These are phyloP conservation scores for Nicotiana obtusifolia DNA, from an alignment of 257 asterid species.

Conservation along the genomic window DNA sequence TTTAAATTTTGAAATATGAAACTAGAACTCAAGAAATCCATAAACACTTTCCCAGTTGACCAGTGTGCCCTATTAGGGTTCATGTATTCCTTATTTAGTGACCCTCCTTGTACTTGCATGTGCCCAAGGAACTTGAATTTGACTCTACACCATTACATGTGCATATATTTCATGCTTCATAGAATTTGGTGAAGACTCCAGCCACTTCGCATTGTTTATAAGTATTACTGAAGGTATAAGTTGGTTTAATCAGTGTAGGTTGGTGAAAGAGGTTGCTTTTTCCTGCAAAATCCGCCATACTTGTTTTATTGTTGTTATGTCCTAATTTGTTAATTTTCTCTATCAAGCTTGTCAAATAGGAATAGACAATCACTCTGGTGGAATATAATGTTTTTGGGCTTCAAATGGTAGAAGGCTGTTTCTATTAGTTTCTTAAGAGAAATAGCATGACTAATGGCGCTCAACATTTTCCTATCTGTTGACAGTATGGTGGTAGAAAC, in stretches of 20 bases:
- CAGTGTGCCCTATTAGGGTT: background rate
- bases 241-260: background rate
- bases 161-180: background rate
- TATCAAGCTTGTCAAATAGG: background rate
- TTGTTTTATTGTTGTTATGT: background rate
- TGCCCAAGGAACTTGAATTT: background rate
- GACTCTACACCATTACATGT: background rate
- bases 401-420: background rate
- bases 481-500: slow-evolving; percentile 69
- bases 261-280: background rate
- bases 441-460: background rate
- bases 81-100: background rate
- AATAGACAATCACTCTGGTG: background rate
- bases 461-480: background rate
- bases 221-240: background rate
- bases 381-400: background rate
- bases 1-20: slow-evolving; percentile 1
- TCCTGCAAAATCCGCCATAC: background rate
- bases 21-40: background rate
- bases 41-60: background rate
- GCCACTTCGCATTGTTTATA: background rate
- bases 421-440: background rate
- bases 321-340: background rate
- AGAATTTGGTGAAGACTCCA: background rate
- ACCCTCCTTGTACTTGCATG: background rate